phyloP scores from a whole-genome alignment of 2,329 filamentous ascomycete genomes.

The Beauveria scarabaeidicola region DNA sequence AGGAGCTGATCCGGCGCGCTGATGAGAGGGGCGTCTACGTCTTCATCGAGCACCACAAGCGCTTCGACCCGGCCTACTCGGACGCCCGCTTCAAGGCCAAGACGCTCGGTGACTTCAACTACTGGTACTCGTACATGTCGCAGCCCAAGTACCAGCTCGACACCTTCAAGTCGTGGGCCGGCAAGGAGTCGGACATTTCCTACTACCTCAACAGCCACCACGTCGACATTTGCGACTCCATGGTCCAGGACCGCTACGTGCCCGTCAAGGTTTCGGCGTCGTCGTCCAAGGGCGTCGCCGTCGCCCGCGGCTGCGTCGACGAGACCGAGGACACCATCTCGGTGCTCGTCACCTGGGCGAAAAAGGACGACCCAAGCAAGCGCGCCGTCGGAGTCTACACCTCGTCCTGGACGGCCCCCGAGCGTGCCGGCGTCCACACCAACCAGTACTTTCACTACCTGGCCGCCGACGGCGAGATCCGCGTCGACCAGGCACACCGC shows the following conservation, averaged over 20 bases:
- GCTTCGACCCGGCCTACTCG: conserved; percentile 86
- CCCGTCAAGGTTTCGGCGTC: conserved; percentile 73
- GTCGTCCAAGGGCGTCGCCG: conserved; percentile 70
- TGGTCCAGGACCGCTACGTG: conserved; percentile 66
- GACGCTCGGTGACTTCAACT: conserved; percentile 87
- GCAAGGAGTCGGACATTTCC: conserved; percentile 83
- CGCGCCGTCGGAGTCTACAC: conserved; percentile 85
- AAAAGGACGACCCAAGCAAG: conserved; percentile 58
- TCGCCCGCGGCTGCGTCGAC: conserved; percentile 65
- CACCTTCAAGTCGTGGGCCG: conserved; percentile 93
- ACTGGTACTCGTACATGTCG: conserved; percentile 96
- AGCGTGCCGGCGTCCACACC: conserved; percentile 87
- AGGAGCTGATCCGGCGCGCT: conserved; percentile 63
- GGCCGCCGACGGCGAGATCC: conserved; percentile 73
- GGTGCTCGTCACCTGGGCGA: conserved; percentile 79
- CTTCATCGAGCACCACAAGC: conserved; percentile 94
- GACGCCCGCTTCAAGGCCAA: conserved; percentile 73
- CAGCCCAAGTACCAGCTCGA: conserved; percentile 87
- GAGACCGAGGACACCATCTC: conserved; percentile 92
- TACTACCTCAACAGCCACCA: conserved; percentile 97
- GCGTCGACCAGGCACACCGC: conserved; percentile 86
- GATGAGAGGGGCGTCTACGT: conserved; percentile 74
- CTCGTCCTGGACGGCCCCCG: conserved; percentile 87
- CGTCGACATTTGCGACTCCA: conserved; percentile 84
- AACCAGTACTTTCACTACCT: conserved; percentile 98